Evolutionary conservation across 306 rosid genomes (phyloP).

Genomic region (Spatholobus suberectus): DNA sequence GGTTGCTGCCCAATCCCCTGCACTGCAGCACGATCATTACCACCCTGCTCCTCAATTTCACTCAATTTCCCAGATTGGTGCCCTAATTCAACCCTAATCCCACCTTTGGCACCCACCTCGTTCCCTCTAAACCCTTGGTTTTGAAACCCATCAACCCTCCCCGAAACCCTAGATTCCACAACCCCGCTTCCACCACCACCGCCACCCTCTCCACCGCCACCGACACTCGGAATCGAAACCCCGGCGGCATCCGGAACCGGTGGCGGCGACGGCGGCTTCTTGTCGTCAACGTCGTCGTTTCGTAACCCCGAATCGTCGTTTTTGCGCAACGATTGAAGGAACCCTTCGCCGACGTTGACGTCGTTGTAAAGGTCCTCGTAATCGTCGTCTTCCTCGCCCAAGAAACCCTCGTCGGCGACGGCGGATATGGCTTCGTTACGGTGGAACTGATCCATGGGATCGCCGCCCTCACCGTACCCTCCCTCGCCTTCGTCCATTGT

Average conservation of each 20-base stretch:
- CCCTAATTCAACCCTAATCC: conserved; percentile 89
- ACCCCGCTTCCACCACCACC: conserved; percentile 17
- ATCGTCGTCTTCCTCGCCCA: conserved; percentile 92
- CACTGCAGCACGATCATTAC: conserved; percentile 52
- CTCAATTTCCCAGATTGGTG: conserved; percentile 58
- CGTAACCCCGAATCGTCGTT: conserved; percentile 66
- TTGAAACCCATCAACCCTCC: conserved; percentile 57
- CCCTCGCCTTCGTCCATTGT: conserved; percentile 69
- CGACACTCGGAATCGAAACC: conserved; percentile 61
- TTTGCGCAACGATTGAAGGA: conserved; percentile 81
- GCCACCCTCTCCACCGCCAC: conserved; percentile 45
- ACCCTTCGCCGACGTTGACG: conserved; percentile 94
- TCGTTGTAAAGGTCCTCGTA: conserved; percentile 97
- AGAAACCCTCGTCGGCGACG: conserved; percentile 85
- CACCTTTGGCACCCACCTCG: conserved; percentile 60
- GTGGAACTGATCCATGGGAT: conserved; percentile 90
- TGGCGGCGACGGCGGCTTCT: conserved; percentile 51
- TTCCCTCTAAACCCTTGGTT: conserved; percentile 73
- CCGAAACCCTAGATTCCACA: conserved; percentile 60
- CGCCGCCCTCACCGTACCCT: conserved; percentile 68
- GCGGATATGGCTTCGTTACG: conserved; percentile 97
- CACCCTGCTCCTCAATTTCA: conserved; percentile 69
- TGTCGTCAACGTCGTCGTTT: conserved; percentile 57
- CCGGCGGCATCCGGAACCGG: conserved; percentile 40
- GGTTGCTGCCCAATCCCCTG: conserved; percentile 68